These are phyloP conservation scores for Phialophora macrospora DNA, from an alignment of 2,329 filamentous ascomycete species.

Conservation along the genomic window DNA sequence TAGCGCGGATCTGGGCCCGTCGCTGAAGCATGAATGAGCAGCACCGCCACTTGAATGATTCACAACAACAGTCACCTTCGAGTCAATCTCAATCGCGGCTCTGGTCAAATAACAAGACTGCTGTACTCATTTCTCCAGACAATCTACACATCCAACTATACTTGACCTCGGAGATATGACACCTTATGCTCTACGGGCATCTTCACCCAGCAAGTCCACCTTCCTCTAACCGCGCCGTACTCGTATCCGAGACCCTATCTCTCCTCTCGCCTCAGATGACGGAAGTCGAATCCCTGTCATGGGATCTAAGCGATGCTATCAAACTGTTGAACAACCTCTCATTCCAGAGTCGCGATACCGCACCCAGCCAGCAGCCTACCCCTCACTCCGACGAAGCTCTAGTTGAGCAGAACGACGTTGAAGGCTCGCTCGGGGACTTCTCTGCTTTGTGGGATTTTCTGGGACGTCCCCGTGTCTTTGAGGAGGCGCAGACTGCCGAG, in stretches of 20 bases:
- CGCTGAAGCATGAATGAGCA: not conserved
- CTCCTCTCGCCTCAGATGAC: conserved; percentile 17
- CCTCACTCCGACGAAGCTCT: conserved; percentile 2
- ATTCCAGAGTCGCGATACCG: conserved; percentile 7
- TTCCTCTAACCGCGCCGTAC: conserved; percentile 30
- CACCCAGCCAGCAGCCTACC: not conserved
- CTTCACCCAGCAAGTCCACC: conserved; percentile 18
- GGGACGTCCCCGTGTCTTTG: conserved; percentile 17
- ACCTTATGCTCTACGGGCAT: conserved; percentile 12
- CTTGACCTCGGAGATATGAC: conserved; percentile 20
- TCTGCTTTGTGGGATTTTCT: conserved; percentile 50
- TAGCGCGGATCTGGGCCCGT: not conserved
- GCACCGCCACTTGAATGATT: not conserved
- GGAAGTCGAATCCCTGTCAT: conserved; percentile 37
- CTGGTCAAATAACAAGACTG: not conserved
- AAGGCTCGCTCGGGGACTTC: conserved; percentile 51
- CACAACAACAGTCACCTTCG: not conserved
- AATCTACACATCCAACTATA: not conserved
- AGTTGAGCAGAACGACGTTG: conserved; percentile 24
- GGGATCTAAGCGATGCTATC: conserved; percentile 55
- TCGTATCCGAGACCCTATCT: not conserved
- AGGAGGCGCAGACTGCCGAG: conserved; percentile 20
- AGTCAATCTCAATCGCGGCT: conserved; percentile 1
- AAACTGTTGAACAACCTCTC: conserved; percentile 47
- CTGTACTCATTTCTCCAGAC: not conserved